These are phyloP conservation scores for Cucurbitaria berberidis DNA, from an alignment of 2,329 filamentous ascomycete species.

Conservation along the genomic window DNA sequence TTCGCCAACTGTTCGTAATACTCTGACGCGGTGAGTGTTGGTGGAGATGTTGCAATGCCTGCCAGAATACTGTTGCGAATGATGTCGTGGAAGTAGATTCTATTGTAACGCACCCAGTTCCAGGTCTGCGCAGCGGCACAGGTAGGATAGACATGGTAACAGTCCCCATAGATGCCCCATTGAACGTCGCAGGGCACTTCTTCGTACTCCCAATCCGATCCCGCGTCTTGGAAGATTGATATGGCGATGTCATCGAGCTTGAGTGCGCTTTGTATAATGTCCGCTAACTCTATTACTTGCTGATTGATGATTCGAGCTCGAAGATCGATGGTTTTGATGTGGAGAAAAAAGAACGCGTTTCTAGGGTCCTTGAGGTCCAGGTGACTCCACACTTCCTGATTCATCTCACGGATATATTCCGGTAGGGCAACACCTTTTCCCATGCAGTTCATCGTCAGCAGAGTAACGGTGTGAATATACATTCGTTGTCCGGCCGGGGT, in stretches of 20 bases:
- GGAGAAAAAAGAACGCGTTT: conserved; percentile 37
- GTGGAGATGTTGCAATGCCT: conserved; percentile 35
- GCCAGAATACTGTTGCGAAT: conserved; percentile 39
- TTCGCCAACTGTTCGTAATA: conserved; percentile 30
- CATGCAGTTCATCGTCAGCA: conserved; percentile 40
- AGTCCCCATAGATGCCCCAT: conserved; percentile 29
- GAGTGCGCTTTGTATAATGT: conserved; percentile 34
- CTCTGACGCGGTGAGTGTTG: conserved; percentile 25
- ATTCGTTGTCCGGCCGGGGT: conserved; percentile 39
- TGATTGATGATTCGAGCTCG: conserved; percentile 32
- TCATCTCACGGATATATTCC: conserved; percentile 31
- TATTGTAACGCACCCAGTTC: conserved; percentile 44
- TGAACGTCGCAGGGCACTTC: conserved; percentile 13
- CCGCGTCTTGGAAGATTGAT: conserved; percentile 25
- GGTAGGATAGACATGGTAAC: conserved; percentile 41
- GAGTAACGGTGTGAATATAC: conserved; percentile 39
- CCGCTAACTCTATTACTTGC: conserved; percentile 17
- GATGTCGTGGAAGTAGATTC: conserved; percentile 45
- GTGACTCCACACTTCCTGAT: conserved; percentile 29
- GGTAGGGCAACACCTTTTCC: conserved; percentile 31
- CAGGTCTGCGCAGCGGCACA: conserved; percentile 37
- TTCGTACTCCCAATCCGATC: conserved; percentile 33
- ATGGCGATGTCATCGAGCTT: conserved; percentile 30
- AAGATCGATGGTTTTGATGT: conserved; percentile 35
- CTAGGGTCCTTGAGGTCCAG: conserved; percentile 30